Evolutionary conservation across 1,284 basidiomycete species (phyloP), one percentile per base, ranked within the genome.

Genomic region (Ustilago tritici): DNA sequence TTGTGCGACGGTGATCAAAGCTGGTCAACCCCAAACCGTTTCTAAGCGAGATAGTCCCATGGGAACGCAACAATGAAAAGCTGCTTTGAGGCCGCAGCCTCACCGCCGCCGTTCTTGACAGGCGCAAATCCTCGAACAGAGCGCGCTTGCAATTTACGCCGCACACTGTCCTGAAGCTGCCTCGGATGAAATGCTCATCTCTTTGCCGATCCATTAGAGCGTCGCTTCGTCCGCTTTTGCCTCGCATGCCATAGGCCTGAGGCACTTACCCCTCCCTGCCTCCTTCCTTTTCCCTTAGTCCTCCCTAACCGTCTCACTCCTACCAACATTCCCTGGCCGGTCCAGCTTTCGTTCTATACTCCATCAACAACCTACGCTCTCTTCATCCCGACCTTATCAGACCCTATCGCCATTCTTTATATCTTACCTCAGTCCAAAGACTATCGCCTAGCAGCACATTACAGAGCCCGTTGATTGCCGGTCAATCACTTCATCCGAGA

Each of bases 381-480:
- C 15, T 50, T 17, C 15, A 50, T 50, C 49, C 31, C 49, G 17
- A 14, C 10, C 31, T 19, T 55, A 28, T 32, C 6, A 14, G 3
- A 28, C 31, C 1, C 6, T 50, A 49, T 50, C 49, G 23, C 49
- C 23, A 11, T 32, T 50, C 49, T 14, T 32, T 50, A 7, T 4
- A 9, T 5, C 31, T 7, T 15, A 12, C 23, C 6, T 12, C 15
- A 5, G 49, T 14, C 28, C 31, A 11, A 11, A 31, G 49, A 28
- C 3, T 14, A 14, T 32, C 28, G 49, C 49, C 12, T 5, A 50
- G 23, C 31, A 50, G 23, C 49, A 50, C 9, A 28, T 9, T 9
- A 46, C 17, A 19, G 6, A 46, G 43, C 17, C 28, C 23, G 12
- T 23, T 41, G 61, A 63, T 64, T 59, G 67, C 67, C 35, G 61